Evolutionary conservation across 2,329 filamentous ascomycete genomes (phyloP), one percentile per base, ranked within the genome.

Genomic region (Malbranchea zuffiana): DNA sequence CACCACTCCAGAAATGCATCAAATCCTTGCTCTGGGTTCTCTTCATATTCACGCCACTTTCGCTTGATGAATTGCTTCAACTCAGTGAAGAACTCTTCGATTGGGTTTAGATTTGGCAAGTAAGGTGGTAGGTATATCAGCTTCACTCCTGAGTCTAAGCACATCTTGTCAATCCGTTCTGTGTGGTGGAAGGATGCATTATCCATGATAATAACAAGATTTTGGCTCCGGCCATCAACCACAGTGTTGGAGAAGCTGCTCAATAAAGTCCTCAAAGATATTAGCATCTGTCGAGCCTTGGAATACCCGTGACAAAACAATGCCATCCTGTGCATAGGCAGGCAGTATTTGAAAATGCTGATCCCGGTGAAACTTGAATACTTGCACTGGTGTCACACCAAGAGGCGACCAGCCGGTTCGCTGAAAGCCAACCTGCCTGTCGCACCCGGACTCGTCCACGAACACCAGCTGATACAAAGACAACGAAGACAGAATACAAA

Each of bases 401-500:
- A 41, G 42, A 6, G 52, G 57, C 37, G 57, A 54, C 59, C 53
- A 64, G 4, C 53, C 53, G 6, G 44, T 59, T 10, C 52, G 46
- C 35, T 57, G 45, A 37, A 51, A 55, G 6, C 56, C 51, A 40
- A 51, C 46, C 12, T 47, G 46, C 41, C 54, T 60, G 39, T 63
- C 52, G 45, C 48, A 60, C 2, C 56, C 52, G 40, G 60, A 62
- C 44, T 64, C 50, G 39, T 63, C 52, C 18, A 59, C 47, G 36
- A 47, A 62, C 5, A 63, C 51, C 6, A 59, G 44, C 18, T 61
- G 49, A 40, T 59, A 56, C 1, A 50, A 57, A 8, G 42, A 39
- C 35, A 56, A 57, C 1, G 44, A 40, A 3, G 53, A 57, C 8
- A 60, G 31, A 5, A 53, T 52, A 40, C 59, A 39, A 17, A 56